phyloP scores from a whole-genome alignment of 2,329 filamentous ascomycete species.

The Phyllosticta citrichinensis region DNA sequence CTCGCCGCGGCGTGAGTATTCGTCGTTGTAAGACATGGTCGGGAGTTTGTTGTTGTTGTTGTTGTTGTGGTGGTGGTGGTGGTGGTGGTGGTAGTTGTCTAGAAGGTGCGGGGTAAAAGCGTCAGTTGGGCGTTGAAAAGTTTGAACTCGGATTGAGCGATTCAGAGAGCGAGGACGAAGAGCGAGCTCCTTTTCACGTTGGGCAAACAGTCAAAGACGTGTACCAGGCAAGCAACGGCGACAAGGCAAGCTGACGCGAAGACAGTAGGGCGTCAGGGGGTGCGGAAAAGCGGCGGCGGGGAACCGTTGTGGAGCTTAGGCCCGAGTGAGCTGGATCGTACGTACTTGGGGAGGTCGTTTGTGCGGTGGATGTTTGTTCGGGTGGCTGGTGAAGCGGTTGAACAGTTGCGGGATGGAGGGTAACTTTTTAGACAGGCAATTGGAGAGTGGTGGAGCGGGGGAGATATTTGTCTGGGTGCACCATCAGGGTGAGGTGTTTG shows the following conservation, averaged over 20 bases:
- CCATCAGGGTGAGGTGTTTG: background rate
- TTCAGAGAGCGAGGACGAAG: background rate
- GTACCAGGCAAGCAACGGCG: background rate
- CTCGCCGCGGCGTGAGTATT: slow-evolving; percentile 13
- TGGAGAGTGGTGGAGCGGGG: background rate
- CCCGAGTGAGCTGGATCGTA: background rate
- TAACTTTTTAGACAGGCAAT: background rate
- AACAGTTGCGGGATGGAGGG: background rate
- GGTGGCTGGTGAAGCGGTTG: background rate
- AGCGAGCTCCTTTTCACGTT: background rate
- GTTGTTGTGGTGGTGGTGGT: too few relatives aligned
- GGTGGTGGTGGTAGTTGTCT: background rate
- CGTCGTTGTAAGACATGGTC: slow-evolving; percentile 25
- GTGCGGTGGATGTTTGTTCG: background rate
- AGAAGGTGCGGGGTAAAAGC: background rate
- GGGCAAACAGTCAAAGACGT: background rate
- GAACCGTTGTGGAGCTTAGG: background rate
- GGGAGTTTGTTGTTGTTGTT: background rate
- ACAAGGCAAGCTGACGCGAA: background rate
- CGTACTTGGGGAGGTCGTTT: background rate
- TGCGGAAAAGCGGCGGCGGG: background rate
- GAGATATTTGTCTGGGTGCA: background rate
- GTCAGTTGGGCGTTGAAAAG: background rate
- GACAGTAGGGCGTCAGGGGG: background rate
- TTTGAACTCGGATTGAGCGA: background rate